phyloP scores from a whole-genome alignment of 768 basidiomycete genomes.

The Myochromella boudieri region DNA sequence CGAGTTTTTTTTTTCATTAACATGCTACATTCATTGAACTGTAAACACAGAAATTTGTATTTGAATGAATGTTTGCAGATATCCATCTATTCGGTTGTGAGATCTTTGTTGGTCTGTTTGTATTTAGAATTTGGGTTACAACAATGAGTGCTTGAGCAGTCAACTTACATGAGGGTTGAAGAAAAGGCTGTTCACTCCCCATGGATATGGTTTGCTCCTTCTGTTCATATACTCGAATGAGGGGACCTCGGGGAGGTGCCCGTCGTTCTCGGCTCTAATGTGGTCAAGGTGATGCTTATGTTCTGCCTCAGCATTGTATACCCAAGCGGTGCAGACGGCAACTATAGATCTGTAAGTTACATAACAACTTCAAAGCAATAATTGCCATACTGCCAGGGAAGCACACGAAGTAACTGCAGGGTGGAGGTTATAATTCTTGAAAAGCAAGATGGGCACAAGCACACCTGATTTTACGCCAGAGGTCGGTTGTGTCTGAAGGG shows the following conservation, averaged over 20 bases:
- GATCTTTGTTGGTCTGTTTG: constrained; percentile 65
- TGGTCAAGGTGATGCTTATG: constrained; percentile 74
- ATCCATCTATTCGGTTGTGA: constrained; percentile 32
- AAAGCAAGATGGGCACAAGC: constrained; percentile 9
- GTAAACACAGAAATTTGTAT: neutral
- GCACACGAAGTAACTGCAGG: constrained; percentile 69
- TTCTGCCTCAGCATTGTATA: constrained; percentile 57
- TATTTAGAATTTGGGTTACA: constrained; percentile 1
- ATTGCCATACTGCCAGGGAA: constrained; percentile 65
- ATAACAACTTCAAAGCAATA: neutral
- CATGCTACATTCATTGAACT: neutral
- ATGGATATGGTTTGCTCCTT: constrained; percentile 78
- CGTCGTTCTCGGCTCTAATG: constrained; percentile 69
- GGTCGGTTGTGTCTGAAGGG: constrained; percentile 63
- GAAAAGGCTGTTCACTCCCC: constrained; percentile 84
- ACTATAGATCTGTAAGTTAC: constrained; percentile 30
- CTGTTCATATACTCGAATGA: constrained; percentile 78
- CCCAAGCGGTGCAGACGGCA: constrained; percentile 50
- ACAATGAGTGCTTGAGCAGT: neutral
- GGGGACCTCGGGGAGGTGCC: constrained; percentile 67
- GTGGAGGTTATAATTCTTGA: constrained; percentile 14
- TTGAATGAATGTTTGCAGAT: neutral
- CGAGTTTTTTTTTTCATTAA: neutral
- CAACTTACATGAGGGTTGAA: constrained; percentile 70
- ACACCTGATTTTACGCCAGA: constrained; percentile 86